phyloP scores from a whole-genome alignment of 225 moss, liverwort and hornwort genomes.

The Marchantia paleacea region DNA sequence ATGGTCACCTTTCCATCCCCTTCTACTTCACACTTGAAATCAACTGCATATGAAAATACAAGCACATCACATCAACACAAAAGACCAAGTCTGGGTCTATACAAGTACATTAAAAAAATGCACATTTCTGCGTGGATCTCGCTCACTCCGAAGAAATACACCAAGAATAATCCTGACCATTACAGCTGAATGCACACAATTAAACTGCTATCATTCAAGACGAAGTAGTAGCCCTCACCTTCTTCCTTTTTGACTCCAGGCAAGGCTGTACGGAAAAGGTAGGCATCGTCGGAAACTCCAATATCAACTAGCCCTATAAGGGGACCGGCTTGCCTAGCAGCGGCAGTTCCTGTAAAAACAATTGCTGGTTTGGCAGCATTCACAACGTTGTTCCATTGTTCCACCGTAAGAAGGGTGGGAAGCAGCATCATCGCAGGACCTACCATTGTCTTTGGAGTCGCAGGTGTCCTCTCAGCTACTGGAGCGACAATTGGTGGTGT shows the following conservation, averaged over 20 bases:
- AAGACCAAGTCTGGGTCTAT: background rate
- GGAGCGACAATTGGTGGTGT: slow-evolving; percentile 40
- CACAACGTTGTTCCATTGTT: slow-evolving; percentile 83
- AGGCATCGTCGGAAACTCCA: slow-evolving; percentile 88
- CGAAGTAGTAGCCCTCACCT: slow-evolving; percentile 41
- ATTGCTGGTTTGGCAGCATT: slow-evolving; percentile 82
- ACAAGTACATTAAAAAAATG: background rate
- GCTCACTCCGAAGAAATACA: background rate
- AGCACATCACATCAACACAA: background rate
- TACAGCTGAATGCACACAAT: background rate
- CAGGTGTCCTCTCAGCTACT: slow-evolving; percentile 23
- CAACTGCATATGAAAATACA: slow-evolving; percentile 50
- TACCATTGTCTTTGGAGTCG: slow-evolving; percentile 48
- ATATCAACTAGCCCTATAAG: slow-evolving; percentile 92
- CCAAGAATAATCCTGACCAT: background rate
- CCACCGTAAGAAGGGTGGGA: slow-evolving; percentile 72
- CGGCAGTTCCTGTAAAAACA: slow-evolving; percentile 88
- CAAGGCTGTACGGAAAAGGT: slow-evolving; percentile 84
- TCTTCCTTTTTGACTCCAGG: slow-evolving; percentile 93
- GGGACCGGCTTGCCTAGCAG: slow-evolving; percentile 80
- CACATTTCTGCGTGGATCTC: background rate
- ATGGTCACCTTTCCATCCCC: slow-evolving; percentile 96
- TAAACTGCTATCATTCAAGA: background rate
- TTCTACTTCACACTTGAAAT: slow-evolving; percentile 96
- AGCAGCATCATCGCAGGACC: slow-evolving; percentile 92